Conservation (phyloP, 257 asterid genomes). For the Verbena officinalis region DNA sequence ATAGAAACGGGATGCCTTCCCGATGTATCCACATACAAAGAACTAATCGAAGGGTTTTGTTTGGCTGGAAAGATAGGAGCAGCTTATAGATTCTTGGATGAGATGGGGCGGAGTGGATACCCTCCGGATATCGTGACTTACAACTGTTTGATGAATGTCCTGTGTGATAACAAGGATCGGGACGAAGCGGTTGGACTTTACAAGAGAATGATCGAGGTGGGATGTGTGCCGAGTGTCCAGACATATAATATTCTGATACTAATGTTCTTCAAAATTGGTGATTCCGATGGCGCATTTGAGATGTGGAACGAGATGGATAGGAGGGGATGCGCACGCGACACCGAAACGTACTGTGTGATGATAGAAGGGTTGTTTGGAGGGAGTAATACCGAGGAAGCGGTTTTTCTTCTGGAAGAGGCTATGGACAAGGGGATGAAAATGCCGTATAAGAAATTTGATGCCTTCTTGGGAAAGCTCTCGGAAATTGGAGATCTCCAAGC, state of each 20-base stretch:
- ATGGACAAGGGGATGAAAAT: conserved; percentile 62
- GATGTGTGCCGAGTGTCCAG: conserved; percentile 85
- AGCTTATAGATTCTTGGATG: conserved; percentile 78
- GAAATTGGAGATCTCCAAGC: conserved; percentile 68
- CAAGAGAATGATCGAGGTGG: conserved; percentile 60
- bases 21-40: conserved; percentile 89
- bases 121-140: conserved; percentile 93
- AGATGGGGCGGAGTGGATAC: conserved; percentile 79
- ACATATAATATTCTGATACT: conserved; percentile 76
- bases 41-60: conserved; percentile 79
- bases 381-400: conserved; percentile 56
- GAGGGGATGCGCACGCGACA: conserved; percentile 62
- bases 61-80: conserved; percentile 68
- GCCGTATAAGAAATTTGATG: conserved; percentile 73
- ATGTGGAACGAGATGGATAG: conserved; percentile 82
- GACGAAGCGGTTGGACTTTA: conserved; percentile 65
- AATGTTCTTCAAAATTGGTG: conserved; percentile 68
- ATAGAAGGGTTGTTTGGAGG: conserved; percentile 85
- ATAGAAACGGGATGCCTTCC: conserved; percentile 81
- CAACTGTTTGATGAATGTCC: conserved; percentile 87
- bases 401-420: conserved; percentile 69
- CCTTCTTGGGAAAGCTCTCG: conserved; percentile 70
- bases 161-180: conserved; percentile 67
- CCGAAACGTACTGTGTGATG: conserved; percentile 81
- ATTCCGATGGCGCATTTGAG: conserved; percentile 73